A percentile compares a stretch with the other conserved stretches of the same genome.
These are phyloP conservation scores for Fusarium solani-melongenae DNA, from an alignment of 2,329 filamentous ascomycete genomes.

Conservation along the genomic window DNA sequence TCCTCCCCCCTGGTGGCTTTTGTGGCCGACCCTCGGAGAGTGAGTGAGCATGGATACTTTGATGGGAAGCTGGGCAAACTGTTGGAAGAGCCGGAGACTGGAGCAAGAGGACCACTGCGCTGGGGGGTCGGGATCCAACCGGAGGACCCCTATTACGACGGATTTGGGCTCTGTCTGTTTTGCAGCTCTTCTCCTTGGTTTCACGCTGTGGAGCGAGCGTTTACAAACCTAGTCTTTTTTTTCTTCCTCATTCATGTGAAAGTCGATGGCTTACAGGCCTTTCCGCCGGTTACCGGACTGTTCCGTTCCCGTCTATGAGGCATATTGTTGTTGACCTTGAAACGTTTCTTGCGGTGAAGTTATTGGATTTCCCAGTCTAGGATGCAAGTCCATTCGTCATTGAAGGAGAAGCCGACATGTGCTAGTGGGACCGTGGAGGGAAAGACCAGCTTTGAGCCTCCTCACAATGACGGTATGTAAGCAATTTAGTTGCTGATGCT, in stretches of 20 bases:
- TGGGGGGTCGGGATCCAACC: conserved; percentile 32
- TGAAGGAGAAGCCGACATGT: conserved; percentile 6
- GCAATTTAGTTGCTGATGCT: background rate
- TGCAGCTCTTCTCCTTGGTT: background rate
- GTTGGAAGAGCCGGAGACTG: background rate
- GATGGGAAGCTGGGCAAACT: conserved; percentile 15
- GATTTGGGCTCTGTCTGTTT: conserved; percentile 22
- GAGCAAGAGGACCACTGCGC: background rate
- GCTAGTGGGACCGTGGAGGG: conserved; percentile 1
- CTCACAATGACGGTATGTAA: background rate
- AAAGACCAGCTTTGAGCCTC: conserved; percentile 12
- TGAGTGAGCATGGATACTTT: conserved; percentile 1
- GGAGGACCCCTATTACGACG: conserved; percentile 39
- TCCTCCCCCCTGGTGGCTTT: conserved; percentile 16
- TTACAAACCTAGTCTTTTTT: background rate
- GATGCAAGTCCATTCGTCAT: conserved; percentile 23
- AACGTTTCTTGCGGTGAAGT: conserved; percentile 15
- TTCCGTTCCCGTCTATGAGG: background rate
- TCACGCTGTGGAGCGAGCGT: background rate
- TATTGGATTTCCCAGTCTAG: background rate
- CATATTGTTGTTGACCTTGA: conserved; percentile 19
- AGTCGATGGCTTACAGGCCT: background rate
- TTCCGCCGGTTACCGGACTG: background rate
- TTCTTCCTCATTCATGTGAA: background rate
- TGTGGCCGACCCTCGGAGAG: conserved; percentile 17